Percentiles rank a stretch among this genome's conserved stretches.
Conservation (phyloP, 2,329 filamentous ascomycete genomes). For the Periconia digitata region DNA sequence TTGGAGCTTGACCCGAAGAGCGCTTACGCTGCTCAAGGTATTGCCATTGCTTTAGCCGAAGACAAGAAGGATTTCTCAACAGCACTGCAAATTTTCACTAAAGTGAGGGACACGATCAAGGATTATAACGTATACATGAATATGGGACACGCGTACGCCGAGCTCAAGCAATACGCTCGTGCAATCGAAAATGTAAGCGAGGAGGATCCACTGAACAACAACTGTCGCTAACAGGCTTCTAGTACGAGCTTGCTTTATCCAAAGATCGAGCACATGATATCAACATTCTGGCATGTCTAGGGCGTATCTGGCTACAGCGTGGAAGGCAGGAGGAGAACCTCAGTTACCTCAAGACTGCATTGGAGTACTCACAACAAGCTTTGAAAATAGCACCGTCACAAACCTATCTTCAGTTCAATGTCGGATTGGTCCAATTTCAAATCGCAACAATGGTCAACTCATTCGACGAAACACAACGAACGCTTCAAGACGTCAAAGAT, state of each 20-base stretch:
- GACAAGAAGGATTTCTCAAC: constrained; percentile 86
- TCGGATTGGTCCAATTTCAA: constrained; percentile 96
- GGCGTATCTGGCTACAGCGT: constrained; percentile 82
- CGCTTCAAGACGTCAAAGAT: constrained; percentile 76
- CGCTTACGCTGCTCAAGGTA: constrained; percentile 92
- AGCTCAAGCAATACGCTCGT: constrained; percentile 85
- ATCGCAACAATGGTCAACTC: constrained; percentile 79
- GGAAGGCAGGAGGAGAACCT: constrained; percentile 69
- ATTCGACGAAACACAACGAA: constrained; percentile 74
- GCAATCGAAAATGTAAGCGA: constrained; percentile 75
- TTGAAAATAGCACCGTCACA: constrained; percentile 79
- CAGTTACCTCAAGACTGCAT: constrained; percentile 62
- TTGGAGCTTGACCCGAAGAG: constrained; percentile 93
- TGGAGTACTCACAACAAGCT: constrained; percentile 69
- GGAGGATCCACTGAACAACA: neutral
- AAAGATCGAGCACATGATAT: constrained; percentile 79
- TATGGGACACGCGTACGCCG: constrained; percentile 87
- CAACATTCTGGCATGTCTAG: constrained; percentile 80
- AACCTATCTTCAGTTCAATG: constrained; percentile 93
- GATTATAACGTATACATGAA: constrained; percentile 90
- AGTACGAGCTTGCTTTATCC: constrained; percentile 82
- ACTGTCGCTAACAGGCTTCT: constrained; percentile 13
- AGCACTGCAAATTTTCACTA: constrained; percentile 84
- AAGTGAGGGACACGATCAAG: constrained; percentile 85
- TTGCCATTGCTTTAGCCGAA: constrained; percentile 91